Conservation (phyloP, 2,329 filamentous ascomycete species). For the Aureobasidium sp. region DNA sequence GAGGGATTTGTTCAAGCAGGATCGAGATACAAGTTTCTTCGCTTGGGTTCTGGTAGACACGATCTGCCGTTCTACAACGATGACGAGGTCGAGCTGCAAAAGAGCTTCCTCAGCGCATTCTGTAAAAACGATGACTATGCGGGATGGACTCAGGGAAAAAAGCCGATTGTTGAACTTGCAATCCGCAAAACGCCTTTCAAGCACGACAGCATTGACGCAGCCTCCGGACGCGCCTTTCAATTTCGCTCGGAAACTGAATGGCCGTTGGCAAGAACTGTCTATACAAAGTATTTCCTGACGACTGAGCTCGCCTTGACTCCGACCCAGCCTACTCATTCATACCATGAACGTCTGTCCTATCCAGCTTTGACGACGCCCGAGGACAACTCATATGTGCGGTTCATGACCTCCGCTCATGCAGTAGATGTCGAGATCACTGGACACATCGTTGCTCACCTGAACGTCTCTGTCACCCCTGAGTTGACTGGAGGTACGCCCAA, state of each 20-base stretch:
- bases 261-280: slow-evolving; percentile 60
- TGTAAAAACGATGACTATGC: slow-evolving; percentile 58
- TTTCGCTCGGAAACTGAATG: slow-evolving; percentile 55
- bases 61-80: slow-evolving; percentile 67
- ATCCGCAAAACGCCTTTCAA: slow-evolving; percentile 59
- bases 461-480: slow-evolving; percentile 48
- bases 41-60: slow-evolving; percentile 63
- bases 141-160: slow-evolving; percentile 55
- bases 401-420: slow-evolving; percentile 37
- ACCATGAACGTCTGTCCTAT: slow-evolving; percentile 38
- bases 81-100: slow-evolving; percentile 61
- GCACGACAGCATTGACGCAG: slow-evolving; percentile 26
- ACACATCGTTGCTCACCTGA: slow-evolving; percentile 57
- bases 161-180: slow-evolving; percentile 58
- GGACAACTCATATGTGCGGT: slow-evolving; percentile 22
- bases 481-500: slow-evolving; percentile 20
- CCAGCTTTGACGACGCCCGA: slow-evolving; percentile 52
- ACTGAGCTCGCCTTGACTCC: no score
- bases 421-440: slow-evolving; percentile 63
- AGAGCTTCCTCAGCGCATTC: slow-evolving; percentile 63
- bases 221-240: slow-evolving; percentile 33
- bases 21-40: slow-evolving; percentile 61
- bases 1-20: slow-evolving; percentile 58
- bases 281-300: slow-evolving; percentile 44
- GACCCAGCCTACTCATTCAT: no score